These are phyloP conservation scores for Talaromyces trachyspermus DNA, from an alignment of 495 filamentous ascomycete genomes.

Conservation along the genomic window DNA sequence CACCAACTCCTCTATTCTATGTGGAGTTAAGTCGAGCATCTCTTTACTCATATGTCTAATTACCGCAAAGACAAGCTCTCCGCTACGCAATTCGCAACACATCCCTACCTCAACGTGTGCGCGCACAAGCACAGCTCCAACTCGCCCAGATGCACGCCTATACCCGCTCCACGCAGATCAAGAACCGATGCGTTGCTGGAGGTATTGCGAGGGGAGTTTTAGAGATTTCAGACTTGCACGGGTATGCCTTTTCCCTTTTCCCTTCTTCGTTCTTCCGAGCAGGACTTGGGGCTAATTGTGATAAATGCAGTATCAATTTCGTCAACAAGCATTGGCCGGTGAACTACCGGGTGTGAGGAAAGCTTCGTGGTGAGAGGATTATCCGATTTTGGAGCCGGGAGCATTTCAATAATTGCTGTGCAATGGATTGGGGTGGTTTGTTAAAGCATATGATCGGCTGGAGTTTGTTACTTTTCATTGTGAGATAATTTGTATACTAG, in stretches of 20 bases:
- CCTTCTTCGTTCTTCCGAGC: neutral
- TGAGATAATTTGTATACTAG: no score
- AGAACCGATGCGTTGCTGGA: constrained; percentile 83
- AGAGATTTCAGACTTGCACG: constrained; percentile 84
- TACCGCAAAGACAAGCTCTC: constrained; percentile 71
- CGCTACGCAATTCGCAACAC: constrained; percentile 93
- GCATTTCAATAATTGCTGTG: no score
- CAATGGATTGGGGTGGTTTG: no score
- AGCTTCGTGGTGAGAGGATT: constrained; percentile 69
- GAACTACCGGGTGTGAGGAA: constrained; percentile 90
- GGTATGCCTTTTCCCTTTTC: constrained; percentile 48
- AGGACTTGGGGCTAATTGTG: constrained; percentile 5
- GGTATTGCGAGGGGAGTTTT: constrained; percentile 81
- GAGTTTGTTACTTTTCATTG: no score
- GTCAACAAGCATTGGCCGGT: constrained; percentile 80
- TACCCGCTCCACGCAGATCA: constrained; percentile 86
- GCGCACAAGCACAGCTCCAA: constrained; percentile 86
- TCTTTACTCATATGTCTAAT: neutral
- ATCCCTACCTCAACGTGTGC: constrained; percentile 66
- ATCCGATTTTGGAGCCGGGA: no score
- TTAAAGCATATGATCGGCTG: no score
- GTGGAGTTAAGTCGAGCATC: constrained; percentile 5
- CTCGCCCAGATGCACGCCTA: constrained; percentile 92
- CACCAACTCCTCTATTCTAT: neutral
- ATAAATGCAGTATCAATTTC: constrained; percentile 86